Conservation (phyloP, 306 rosid species). For the Hippophae rhamnoides region DNA sequence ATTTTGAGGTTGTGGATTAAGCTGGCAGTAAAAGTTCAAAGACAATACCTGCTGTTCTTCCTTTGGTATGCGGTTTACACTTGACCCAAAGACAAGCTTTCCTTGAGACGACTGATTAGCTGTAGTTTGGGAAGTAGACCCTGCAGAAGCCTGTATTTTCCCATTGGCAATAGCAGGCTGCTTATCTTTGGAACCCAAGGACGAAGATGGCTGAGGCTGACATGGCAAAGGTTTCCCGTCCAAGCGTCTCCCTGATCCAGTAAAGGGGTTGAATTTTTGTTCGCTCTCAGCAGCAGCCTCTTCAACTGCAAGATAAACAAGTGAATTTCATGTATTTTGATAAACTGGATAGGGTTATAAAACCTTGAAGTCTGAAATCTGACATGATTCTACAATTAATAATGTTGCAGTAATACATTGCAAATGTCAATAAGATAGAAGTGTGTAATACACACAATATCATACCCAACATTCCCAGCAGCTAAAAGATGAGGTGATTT, state of each 20-base stretch:
- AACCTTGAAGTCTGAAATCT: not conserved
- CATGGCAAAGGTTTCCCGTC: constrained; percentile 68
- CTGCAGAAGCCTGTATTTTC: constrained; percentile 44
- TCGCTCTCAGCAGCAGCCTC: constrained; percentile 56
- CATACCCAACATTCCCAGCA: too few species aligned
- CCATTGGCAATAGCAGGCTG: constrained; percentile 25
- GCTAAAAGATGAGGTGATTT: too few species aligned
- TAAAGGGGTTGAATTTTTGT: constrained; percentile 79
- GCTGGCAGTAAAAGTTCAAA: not conserved
- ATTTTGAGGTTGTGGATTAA: not conserved
- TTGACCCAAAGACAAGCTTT: constrained; percentile 88
- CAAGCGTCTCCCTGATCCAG: constrained; percentile 87
- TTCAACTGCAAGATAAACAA: constrained; percentile 38
- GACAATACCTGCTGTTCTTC: constrained; percentile 50
- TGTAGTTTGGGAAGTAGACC: constrained; percentile 52
- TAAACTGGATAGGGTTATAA: not conserved
- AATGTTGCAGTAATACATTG: too few species aligned
- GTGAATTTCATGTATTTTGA: not conserved
- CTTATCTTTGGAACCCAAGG: constrained; percentile 46
- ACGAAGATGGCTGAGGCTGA: constrained; percentile 42
- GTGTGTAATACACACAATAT: too few species aligned
- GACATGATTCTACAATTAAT: too few species aligned
- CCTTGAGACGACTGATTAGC: constrained; percentile 61
- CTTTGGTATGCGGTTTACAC: constrained; percentile 42
- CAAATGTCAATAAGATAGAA: too few species aligned